Base-by-base conservation (phyloP, 805 yeast genomes). In the Ogataea zsoltii region DNA sequence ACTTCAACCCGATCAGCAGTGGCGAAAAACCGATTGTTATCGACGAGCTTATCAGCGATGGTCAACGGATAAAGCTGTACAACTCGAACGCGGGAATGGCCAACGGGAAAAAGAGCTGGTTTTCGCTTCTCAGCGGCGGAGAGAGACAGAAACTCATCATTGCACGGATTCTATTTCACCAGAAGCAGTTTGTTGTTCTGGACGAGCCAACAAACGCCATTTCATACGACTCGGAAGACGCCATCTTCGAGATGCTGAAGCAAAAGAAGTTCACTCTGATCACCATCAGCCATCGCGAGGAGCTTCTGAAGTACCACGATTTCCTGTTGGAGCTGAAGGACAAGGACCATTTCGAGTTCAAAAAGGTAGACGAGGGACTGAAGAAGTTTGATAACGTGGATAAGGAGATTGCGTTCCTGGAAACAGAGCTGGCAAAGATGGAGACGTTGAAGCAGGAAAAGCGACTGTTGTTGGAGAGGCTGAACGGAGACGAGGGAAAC, bases 121-220 rank as follows among this genome's bases (percentile, higher is more conserved):
- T 83, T 58, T 95, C 86, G 61, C 85, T 90, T n/a, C 75, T 90
- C 53, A 85, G 94, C 66, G 97, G 97, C n/a, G 97, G 97, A 46
- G 97, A 90, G 64, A 84, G 88, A 67, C 97, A 90, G 70, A 80
- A 96, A 61, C 77, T 90, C 63, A 81, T 88, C 64, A 86, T 90
- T 70, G 96, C 97, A 0, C 75, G 97, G 56, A 78, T 90, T 2
- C 68, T 90, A 54, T 88, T 84, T 69, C 88, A 85, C 61, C 77
- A 78, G 43, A 96, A 96, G 38, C 76, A 78, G 61, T 88, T 88
- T 64, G 89, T 90, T 3, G 80, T 90, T 2, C 74, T 90, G 50
- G 97, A 90, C 66, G 97, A 90, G 67, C 87, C 95, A n/a, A 90
- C 97, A 3, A 88, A 89, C 61, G 97, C 97, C 1, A 90, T 90